Base-by-base conservation (phyloP, 1,284 basidiomycete species). In the Nidula niveotomentosa region DNA sequence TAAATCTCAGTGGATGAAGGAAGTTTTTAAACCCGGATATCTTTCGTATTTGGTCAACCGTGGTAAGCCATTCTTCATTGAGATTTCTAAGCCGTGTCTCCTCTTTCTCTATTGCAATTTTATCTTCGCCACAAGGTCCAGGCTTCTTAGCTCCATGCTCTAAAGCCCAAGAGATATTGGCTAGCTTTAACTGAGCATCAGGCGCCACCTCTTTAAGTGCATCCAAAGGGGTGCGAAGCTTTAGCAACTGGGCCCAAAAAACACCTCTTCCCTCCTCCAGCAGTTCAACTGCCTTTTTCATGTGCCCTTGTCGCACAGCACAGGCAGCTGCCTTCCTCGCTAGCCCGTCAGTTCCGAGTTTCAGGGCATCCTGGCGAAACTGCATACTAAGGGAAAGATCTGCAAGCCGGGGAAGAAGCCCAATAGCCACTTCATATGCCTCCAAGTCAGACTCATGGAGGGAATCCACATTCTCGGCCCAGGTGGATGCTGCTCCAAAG, bases 211-310 rank as follows among this genome's bases (percentile, higher is more conserved):
- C 18, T 10, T 47, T 12, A 47, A 47, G 45, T 17, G 12, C 10
- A 47, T 6, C 13, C n/a, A 30, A 12, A 6, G 45, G 23, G 12
- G 45, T n/a, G 13, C 44, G 36, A 13, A 55, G 50, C 18, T 52
- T 23, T 17, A 45, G 36, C 15, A 15, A n/a, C 39, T 52, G 50
- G 7, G 8, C 8, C 53, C 53, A 55, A 12, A 55, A 34, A 18
- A 55, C 35, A 35, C 39, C 43, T 47, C 53, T 35, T 13, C 53
- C 53, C 7, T 41, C 10, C 35, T 55, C 53, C 2, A 52, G 23
- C 8, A 51, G 37, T 33, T 55, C 53, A 30, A 55, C 36, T 23
- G 53, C 53, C 49, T 36, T 44, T 3, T 33, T 33, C 12, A 44
- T 6, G 30, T 52, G 1, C 2, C 41, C 46, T 4, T 12, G 35